These are phyloP conservation scores for Exophiala sideris DNA, from an alignment of 2,329 filamentous ascomycete genomes.

Conservation along the genomic window DNA sequence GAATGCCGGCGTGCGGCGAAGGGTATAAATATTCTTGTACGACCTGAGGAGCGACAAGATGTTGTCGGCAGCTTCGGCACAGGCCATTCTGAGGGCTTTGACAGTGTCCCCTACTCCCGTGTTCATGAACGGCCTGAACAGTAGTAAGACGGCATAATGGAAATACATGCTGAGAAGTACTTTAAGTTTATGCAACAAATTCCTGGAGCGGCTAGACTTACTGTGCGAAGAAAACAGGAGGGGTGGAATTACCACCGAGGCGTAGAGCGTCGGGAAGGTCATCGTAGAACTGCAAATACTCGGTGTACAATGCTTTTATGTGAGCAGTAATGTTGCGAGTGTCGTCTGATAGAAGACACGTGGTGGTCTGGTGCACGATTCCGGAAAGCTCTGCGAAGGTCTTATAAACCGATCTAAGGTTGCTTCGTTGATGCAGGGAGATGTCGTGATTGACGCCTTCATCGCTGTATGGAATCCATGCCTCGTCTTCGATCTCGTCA, in stretches of 20 bases:
- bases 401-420: slow-evolving; percentile 6
- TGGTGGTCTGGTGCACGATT: slow-evolving; percentile 1
- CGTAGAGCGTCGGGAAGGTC: slow-evolving; percentile 4
- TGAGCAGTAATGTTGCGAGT: neutral
- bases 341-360: slow-evolving; percentile 1
- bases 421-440: neutral
- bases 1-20: slow-evolving; percentile 4
- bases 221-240: slow-evolving; percentile 5
- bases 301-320: neutral
- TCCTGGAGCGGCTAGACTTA: neutral
- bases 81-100: neutral
- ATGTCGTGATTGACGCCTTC: neutral
- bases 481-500: slow-evolving; percentile 9
- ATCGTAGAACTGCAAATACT: slow-evolving; percentile 7
- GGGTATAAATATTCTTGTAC: slow-evolving; percentile 1
- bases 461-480: slow-evolving; percentile 2
- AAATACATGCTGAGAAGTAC: slow-evolving; percentile 3
- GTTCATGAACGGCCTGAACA: slow-evolving; percentile 5
- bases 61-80: slow-evolving; percentile 4
- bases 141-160: slow-evolving; percentile 2
- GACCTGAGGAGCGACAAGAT: slow-evolving; percentile 1
- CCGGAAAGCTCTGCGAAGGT: slow-evolving; percentile 2
- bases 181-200: neutral
- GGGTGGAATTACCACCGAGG: slow-evolving; percentile 8
- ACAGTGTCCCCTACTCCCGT: neutral